A percentile compares a stretch with the other conserved stretches of the same genome.
These are phyloP conservation scores for Termitomyces sp. DNA, from an alignment of 768 basidiomycete species.

Conservation along the genomic window DNA sequence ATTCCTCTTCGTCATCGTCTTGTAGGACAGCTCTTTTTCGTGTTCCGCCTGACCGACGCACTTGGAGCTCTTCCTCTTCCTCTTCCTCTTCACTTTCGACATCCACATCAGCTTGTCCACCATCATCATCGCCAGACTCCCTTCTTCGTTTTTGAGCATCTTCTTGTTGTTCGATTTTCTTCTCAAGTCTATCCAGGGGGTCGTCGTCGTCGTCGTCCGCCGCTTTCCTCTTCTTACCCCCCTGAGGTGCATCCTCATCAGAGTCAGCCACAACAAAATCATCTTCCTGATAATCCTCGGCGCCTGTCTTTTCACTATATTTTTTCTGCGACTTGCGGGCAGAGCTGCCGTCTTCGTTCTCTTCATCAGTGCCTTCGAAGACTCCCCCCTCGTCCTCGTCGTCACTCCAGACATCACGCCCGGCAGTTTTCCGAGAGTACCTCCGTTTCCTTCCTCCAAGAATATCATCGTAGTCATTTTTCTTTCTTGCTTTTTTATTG, in stretches of 20 bases:
- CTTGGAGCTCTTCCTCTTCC: conserved; percentile 67
- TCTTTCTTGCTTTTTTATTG: conserved; percentile 61
- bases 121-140: conserved; percentile 25
- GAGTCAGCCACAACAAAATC: conserved; percentile 82
- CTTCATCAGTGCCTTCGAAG: conserved; percentile 58
- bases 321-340: conserved; percentile 46
- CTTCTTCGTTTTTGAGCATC: conserved; percentile 45
- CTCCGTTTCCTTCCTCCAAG: conserved; percentile 47
- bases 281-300: conserved; percentile 76
- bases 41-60: conserved; percentile 51
- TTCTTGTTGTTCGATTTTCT: conserved; percentile 59
- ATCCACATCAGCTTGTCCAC: conserved; percentile 25
- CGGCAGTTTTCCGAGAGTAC: conserved; percentile 35
- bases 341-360: conserved; percentile 41
- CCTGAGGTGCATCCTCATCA: conserved; percentile 57
- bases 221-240: conserved; percentile 35
- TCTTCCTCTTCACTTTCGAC: conserved; percentile 33
- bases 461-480: conserved; percentile 46
- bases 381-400: conserved; percentile 60
- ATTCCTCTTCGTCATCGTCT: conserved; percentile 61
- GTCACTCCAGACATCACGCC: conserved; percentile 53
- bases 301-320: conserved; percentile 46
- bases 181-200: conserved; percentile 67
- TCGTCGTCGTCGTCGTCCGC: conserved; percentile 39
- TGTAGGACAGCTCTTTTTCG: conserved; percentile 59